Evolutionary conservation across 2,329 filamentous ascomycete genomes (phyloP), one percentile per base, ranked within the genome.

Genomic region (Claviceps sp.): DNA sequence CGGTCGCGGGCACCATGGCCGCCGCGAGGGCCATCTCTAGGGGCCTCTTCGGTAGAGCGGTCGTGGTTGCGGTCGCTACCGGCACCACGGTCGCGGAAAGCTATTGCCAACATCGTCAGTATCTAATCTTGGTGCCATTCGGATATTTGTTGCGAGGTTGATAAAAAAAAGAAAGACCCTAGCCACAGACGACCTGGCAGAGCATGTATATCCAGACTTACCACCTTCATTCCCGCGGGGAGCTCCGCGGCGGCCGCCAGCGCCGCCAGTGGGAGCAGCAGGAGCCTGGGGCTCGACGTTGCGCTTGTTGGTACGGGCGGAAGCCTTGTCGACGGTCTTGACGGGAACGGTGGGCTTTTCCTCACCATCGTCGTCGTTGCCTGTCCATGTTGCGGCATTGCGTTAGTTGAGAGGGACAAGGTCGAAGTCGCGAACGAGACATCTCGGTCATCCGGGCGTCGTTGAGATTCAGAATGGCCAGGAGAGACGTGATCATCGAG

Each of bases 251-350:
- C 71, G 72, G 65, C 67, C 69, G 61, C 66, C 67, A 59, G 69
- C 66, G 62, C 70, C 61, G 60, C 65, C 68, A 53, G 72, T 65
- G 57, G 86, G 82, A 65, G 81, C 79, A 68, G 71, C 64, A 57
- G 86, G 82, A 64, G 81, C 79, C 68, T 89, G 82, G 68, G 82
- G 81, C 67, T 86, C 84, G 67, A 79, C 85, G 74, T 91, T 90
- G 76, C 89, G 88, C 85, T 96, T 96, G 68, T 69, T 72, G 59
- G 79, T 79, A 70, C 89, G 84, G 65, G 81, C 75, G 61, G 77
- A 72, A 60, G 82, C 80, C 82, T 93, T 95, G 71, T 95, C 89
- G 68, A 93, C 80, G 69, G 87, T 86, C 81, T 89, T 93, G 64
- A 87, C 83, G 64, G 89, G 90, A 68, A 85, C 84, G 65, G 84